Base-by-base conservation (phyloP, 768 basidiomycete genomes). In the Galerina sulciceps region DNA sequence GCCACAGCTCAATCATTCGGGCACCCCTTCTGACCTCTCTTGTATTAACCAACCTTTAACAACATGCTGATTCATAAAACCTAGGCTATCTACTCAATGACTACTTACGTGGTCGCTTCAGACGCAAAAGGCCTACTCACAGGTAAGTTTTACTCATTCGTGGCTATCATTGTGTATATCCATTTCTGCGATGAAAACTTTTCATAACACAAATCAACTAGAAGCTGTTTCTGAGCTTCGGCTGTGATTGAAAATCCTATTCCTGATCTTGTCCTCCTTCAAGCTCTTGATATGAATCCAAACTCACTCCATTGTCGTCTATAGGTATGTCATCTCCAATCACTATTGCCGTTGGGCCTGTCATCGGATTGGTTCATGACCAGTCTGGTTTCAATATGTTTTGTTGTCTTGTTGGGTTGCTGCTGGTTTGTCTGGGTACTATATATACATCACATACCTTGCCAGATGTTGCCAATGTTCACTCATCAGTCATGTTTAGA, bases 1-100 rank as follows among this genome's bases (percentile, higher is more conserved):
- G 91, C 87, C 87, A 90, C 86, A 93, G 91, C 91, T 93, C 91
- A 92, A 81, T 67, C 68, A 44, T 73, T 85, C 89, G 91, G 91
- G 89, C 90, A 89, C 78, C 85, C 89, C 76, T 62, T 82, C 89
- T 91, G 89, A 91, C 77, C 54, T 60, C 65, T 65, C 49, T 53
- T 60, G 22, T 17, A 37, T 51, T 26, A 23, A 15, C 10, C 41
- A 55, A 15, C 57, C 48, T 60, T 54, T 14, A 49, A 31, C 23
- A 6, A 58, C 45, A 44, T 65, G 17, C 63, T 73, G 48, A 72
- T 53, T 40, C 20, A 9, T 48, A 6, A 15, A 50, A n/a, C 35
- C 14, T 11, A 42, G 52, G 41, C 15, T 14, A 36, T 23, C 4
- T 11, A 20, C n/a, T 2, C 15, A 37, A 13, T 8, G 1, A 34